Evolutionary conservation across 768 basidiomycete genomes (phyloP).

Genomic region (Calvatia gigantea): DNA sequence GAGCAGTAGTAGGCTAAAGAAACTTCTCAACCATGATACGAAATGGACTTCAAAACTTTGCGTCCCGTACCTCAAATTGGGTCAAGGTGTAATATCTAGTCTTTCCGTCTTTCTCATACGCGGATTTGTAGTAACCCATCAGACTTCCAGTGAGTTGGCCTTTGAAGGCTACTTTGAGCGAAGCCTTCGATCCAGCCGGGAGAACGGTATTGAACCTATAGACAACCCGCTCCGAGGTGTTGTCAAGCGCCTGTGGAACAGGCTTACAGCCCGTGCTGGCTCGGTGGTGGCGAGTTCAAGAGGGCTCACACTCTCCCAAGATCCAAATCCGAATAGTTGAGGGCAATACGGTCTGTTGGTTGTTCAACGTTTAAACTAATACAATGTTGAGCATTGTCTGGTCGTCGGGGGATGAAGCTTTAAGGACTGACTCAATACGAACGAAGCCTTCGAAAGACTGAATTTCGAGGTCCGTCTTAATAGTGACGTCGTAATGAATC

Average conservation of each 20-base stretch:
- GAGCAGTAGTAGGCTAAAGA: conserved; percentile 75
- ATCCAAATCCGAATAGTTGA: conserved; percentile 65
- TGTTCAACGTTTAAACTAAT: conserved; percentile 59
- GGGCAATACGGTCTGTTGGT: conserved; percentile 56
- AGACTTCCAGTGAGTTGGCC: conserved; percentile 66
- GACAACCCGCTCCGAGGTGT: conserved; percentile 59
- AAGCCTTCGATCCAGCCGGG: conserved; percentile 66
- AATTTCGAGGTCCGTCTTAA: conserved; percentile 80
- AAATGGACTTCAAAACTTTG: not conserved
- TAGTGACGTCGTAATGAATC: conserved; percentile 72
- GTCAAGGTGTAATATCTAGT: conserved; percentile 75
- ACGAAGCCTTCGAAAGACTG: conserved; percentile 75
- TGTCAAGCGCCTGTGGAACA: conserved; percentile 50
- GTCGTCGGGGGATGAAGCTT: not conserved
- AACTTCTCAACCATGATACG: not conserved
- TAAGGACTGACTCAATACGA: conserved; percentile 55
- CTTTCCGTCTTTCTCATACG: conserved; percentile 59
- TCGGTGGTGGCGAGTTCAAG: not conserved
- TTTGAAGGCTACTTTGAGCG: conserved; percentile 67
- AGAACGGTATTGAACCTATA: conserved; percentile 56
- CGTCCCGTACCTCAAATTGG: conserved; percentile 70
- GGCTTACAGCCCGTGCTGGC: conserved; percentile 16
- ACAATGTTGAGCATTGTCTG: conserved; percentile 2
- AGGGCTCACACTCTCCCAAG: conserved; percentile 48
- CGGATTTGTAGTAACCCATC: conserved; percentile 81